phyloP scores from a whole-genome alignment of 495 filamentous ascomycete species.

The Lindgomyces ingoldianus region DNA sequence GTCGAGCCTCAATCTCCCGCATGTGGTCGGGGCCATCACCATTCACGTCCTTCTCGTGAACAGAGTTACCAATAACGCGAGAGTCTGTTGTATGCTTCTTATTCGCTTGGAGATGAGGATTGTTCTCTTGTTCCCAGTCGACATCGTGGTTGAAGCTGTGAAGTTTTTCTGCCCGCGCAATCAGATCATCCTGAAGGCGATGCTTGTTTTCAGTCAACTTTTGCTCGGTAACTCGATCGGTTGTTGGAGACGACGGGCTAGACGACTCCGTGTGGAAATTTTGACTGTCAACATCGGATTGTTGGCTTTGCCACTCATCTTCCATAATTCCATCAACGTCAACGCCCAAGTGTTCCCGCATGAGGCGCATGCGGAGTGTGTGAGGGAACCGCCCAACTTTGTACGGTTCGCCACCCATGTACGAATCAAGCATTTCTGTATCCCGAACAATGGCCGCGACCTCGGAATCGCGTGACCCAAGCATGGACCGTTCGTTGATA shows the following conservation, averaged over 20 bases:
- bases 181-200: conserved; percentile 61
- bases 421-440: conserved; percentile 89
- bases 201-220: conserved; percentile 60
- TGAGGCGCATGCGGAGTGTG: conserved; percentile 86
- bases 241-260: conserved; percentile 39
- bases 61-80: conserved; percentile 62
- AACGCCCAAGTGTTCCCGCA: conserved; percentile 95
- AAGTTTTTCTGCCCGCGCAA: conserved; percentile 61
- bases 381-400: conserved; percentile 90
- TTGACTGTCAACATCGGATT: conserved; percentile 51
- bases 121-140: conserved; percentile 66
- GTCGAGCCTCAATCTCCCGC: conserved; percentile 57
- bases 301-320: conserved; percentile 60
- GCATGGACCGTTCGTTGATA: conserved; percentile 97
- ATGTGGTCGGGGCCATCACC: conserved; percentile 74
- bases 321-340: conserved; percentile 91
- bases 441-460: conserved; percentile 89
- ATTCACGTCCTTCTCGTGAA: conserved; percentile 72
- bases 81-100: conserved; percentile 64
- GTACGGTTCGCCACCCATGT: conserved; percentile 86
- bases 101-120: conserved; percentile 61
- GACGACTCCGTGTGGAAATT: conserved; percentile 47
- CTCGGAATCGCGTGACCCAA: conserved; percentile 88
- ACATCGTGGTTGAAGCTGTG: conserved; percentile 85
- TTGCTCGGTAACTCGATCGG: conserved; percentile 49